phyloP scores from a whole-genome alignment of 2,329 filamentous ascomycete species.

The Coniosporium tulheliwenetii region DNA sequence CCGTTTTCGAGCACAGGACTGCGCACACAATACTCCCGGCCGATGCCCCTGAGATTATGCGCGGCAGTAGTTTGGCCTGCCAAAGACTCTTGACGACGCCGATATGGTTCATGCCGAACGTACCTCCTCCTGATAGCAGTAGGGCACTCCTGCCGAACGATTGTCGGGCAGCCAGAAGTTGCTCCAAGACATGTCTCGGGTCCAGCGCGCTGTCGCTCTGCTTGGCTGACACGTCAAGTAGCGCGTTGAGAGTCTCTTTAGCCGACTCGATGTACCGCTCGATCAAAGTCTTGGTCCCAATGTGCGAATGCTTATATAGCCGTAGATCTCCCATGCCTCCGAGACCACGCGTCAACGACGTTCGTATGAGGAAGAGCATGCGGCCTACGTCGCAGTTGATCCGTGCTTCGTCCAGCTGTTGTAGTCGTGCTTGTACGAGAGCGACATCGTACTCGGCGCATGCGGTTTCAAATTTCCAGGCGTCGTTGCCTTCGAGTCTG shows the following conservation, averaged over 20 bases:
- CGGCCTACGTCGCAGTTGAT: conserved; percentile 52
- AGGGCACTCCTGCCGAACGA: conserved; percentile 76
- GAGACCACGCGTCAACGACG: conserved; percentile 62
- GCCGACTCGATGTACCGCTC: conserved; percentile 76
- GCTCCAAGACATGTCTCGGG: conserved; percentile 46
- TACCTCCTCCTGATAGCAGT: conserved; percentile 70
- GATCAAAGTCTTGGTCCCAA: conserved; percentile 75
- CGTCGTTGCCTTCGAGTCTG: conserved; percentile 59
- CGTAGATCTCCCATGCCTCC: conserved; percentile 74
- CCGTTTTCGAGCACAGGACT: conserved; percentile 61
- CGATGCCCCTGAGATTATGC: conserved; percentile 77
- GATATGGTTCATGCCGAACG: conserved; percentile 85
- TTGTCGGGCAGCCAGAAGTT: conserved; percentile 56
- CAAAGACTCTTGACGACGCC: conserved; percentile 73
- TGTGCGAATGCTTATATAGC: conserved; percentile 70
- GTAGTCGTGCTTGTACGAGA: conserved; percentile 53
- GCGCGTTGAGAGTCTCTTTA: conserved; percentile 53
- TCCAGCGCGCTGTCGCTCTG: conserved; percentile 30
- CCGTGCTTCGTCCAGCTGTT: conserved; percentile 60
- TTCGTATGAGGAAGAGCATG: conserved; percentile 72
- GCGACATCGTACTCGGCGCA: conserved; percentile 56
- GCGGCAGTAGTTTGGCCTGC: conserved; percentile 58
- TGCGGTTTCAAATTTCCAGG: conserved; percentile 58
- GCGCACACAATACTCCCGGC: conserved; percentile 77
- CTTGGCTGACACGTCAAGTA: conserved; percentile 47